Percentiles rank a stretch among this genome's conserved stretches.
These are phyloP conservation scores for Vitis rupestris DNA, from an alignment of 164 flowering plant species.

Conservation along the genomic window DNA sequence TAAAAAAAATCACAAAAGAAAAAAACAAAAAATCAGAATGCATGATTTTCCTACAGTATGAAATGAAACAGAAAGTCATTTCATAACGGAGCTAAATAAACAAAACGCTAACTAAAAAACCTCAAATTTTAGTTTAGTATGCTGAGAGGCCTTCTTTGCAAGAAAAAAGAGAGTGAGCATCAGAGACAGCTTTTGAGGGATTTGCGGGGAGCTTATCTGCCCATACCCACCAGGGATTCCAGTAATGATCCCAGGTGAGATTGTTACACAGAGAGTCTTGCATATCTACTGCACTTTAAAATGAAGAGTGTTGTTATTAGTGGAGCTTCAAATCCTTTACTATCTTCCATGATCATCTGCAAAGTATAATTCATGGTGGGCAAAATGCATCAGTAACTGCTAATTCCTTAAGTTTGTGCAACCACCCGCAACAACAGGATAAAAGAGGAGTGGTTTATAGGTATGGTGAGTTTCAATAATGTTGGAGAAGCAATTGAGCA, in stretches of 20 bases:
- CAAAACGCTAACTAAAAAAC: too few species aligned
- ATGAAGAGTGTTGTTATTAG: conserved; percentile 42
- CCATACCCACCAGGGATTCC: conserved; percentile 74
- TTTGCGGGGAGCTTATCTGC: conserved; percentile 60
- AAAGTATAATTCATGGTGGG: conserved; percentile 5
- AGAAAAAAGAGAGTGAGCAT: conserved; percentile 38
- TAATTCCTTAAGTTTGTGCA: not conserved
- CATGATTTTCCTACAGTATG: too few species aligned
- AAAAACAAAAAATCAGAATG: too few species aligned
- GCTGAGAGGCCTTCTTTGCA: conserved; percentile 76
- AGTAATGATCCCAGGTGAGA: conserved; percentile 52
- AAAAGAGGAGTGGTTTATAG: too few species aligned
- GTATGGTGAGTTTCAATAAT: too few species aligned
- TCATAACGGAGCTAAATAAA: too few species aligned
- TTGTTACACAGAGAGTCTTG: conserved; percentile 37
- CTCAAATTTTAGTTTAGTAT: conserved; percentile 3
- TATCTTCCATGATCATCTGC: conserved; percentile 48
- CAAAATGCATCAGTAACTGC: not conserved
- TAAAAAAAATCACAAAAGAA: too few species aligned
- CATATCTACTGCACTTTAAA: conserved; percentile 33
- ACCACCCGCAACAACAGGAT: too few species aligned
- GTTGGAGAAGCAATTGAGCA: too few species aligned
- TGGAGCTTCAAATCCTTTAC: conserved; percentile 49
- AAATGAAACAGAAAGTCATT: too few species aligned
- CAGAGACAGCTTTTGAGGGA: conserved; percentile 37